Percentiles rank a stretch among this genome's conserved stretches.
These are phyloP conservation scores for Cladosporium sp. DNA, from an alignment of 2,329 filamentous ascomycete genomes.

Conservation along the genomic window DNA sequence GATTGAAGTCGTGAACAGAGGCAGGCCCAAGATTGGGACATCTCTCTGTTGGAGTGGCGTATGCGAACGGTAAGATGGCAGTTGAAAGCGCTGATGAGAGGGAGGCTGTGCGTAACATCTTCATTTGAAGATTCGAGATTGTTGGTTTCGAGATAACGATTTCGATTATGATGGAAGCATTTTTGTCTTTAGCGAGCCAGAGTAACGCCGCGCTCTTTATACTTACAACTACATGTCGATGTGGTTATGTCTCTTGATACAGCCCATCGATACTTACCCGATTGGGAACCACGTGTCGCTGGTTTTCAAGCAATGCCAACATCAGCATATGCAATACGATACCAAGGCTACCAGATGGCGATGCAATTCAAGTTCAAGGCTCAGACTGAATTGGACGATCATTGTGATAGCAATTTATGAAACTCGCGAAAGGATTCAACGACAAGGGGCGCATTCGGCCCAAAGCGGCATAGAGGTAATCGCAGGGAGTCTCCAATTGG, in stretches of 20 bases:
- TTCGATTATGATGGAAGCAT: not conserved
- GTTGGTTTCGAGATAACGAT: not conserved
- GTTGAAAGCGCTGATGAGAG: not conserved
- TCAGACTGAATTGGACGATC: not conserved
- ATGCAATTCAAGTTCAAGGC: not conserved
- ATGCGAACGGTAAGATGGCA: not conserved
- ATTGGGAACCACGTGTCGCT: not conserved
- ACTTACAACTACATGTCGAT: too few relatives aligned
- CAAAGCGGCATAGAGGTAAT: not conserved
- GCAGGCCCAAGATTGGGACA: constrained; percentile 14
- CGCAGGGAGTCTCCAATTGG: not conserved
- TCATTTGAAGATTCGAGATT: not conserved
- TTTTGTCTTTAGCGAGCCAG: not conserved
- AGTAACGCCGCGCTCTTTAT: not conserved
- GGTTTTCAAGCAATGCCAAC: not conserved
- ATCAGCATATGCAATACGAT: not conserved
- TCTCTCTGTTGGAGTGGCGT: not conserved
- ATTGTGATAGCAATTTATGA: too few relatives aligned
- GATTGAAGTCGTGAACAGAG: constrained; percentile 11
- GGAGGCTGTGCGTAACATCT: not conserved
- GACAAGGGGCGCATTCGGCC: not conserved
- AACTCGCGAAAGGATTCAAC: not conserved
- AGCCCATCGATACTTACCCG: not conserved
- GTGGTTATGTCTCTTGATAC: too few relatives aligned
- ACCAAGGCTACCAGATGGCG: not conserved